Evolutionary conservation across 805 yeast genomes (phyloP), one percentile per base, ranked within the genome.

Genomic region (Schizosaccharomyces japonicus): DNA sequence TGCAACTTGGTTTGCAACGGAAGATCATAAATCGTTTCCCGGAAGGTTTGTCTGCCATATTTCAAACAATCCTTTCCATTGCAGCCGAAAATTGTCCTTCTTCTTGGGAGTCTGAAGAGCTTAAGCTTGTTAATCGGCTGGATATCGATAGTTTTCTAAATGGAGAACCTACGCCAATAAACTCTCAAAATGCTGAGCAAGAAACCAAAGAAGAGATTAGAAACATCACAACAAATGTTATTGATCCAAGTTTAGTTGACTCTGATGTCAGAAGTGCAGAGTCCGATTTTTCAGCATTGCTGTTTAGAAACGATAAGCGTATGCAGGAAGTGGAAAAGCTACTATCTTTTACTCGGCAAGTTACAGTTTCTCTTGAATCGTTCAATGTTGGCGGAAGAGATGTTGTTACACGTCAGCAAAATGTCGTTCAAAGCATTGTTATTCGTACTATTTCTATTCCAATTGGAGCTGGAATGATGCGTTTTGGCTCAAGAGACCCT

Each of bases 271-370:
- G 27, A 77, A 73, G 62, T 49, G 72, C 1, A 57, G 69, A 33
- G 79, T 81, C 76, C 59, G 78, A 72, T 6, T 79, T 75, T 46
- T 66, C 75, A 0, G 87, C 80, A 54, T 75, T 76, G 3, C 75
- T 85, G 0, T 87, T 83, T 57, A 73, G 76, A 13, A 69, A 72
- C 39, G 96, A 87, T 58, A 63, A 92, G 44, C 64, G 95, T 44
- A 80, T 78, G 56, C 74, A 72, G 54, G 94, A 85, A 55, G 77
- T 80, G 10, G 72, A 85, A 0, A 70, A 73, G 29, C 60, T 84
- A 15, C 59, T 87, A 31, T 85, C 79, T 56, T 75, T 80, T 4
- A 76, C 83, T 0, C 71, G 71, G 50, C 66, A 71, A 6, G 93
- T 80, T 55, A 53, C 56, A 8, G 60, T 69, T 1, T 60, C 67